Percentiles rank a stretch among this genome's conserved stretches.
Conservation (phyloP, 352 stramenopile species). For the Globisporangium abappressorium region DNA sequence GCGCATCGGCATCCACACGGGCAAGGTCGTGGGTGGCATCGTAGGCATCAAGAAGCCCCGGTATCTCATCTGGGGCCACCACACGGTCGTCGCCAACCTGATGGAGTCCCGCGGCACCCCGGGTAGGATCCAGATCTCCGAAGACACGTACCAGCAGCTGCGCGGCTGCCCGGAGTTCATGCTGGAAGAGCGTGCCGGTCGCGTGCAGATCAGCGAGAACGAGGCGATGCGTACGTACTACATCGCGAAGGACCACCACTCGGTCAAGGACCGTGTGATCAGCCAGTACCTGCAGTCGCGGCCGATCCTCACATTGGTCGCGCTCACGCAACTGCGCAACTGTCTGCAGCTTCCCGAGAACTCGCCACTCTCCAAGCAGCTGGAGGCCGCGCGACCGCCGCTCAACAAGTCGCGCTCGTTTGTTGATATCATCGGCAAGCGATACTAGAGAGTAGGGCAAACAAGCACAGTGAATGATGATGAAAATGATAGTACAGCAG, state of each 20-base stretch:
- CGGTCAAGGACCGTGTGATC: constrained; percentile 50
- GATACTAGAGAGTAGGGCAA: constrained; percentile 1
- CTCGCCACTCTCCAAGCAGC: constrained; percentile 43
- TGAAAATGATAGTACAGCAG: too few species aligned
- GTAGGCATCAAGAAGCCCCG: constrained; percentile 83
- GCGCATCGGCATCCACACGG: constrained; percentile 84
- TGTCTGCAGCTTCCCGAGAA: constrained; percentile 52
- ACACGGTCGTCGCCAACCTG: constrained; percentile 75
- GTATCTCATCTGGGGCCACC: constrained; percentile 83
- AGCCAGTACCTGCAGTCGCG: constrained; percentile 41
- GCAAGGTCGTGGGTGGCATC: constrained; percentile 77
- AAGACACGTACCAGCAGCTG: constrained; percentile 58
- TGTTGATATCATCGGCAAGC: constrained; percentile 39
- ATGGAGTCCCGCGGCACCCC: constrained; percentile 70
- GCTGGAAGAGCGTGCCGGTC: constrained; percentile 40
- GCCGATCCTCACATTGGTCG: constrained; percentile 31
- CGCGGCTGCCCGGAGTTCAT: constrained; percentile 46
- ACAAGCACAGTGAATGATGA: not conserved
- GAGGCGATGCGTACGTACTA: constrained; percentile 53
- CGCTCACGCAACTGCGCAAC: constrained; percentile 47
- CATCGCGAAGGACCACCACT: constrained; percentile 37
- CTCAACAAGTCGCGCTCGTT: constrained; percentile 35
- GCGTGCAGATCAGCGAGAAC: constrained; percentile 57
- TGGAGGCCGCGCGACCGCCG: constrained; percentile 30
- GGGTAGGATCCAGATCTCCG: constrained; percentile 59